Percentiles rank a stretch among this genome's conserved stretches.
phyloP scores from a whole-genome alignment of 73 alveolate genomes.

The Stentor roeselii region DNA sequence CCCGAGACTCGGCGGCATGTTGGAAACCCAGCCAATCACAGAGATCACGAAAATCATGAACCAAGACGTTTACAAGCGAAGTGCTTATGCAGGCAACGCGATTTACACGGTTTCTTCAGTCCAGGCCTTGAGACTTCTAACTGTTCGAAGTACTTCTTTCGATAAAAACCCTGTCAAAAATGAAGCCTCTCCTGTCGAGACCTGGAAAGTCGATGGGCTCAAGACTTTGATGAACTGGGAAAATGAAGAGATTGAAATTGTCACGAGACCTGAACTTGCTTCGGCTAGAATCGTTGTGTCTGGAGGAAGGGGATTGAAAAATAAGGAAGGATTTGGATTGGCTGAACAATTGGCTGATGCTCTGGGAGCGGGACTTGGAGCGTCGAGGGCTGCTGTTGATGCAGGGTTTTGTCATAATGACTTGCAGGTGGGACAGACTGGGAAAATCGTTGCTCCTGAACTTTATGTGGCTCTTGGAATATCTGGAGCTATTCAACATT shows the following conservation, averaged over 20 bases:
- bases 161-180: constrained; percentile 47
- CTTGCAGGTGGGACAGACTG: constrained; percentile 91
- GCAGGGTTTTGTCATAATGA: constrained; percentile 94
- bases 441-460: constrained; percentile 95
- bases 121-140: constrained; percentile 49
- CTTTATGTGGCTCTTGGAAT: constrained; percentile 93
- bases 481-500: constrained; percentile 94
- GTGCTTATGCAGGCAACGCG: constrained; percentile 92
- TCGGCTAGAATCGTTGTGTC: constrained; percentile 77
- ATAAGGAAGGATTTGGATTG: constrained; percentile 65
- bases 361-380: constrained; percentile 86
- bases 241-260: constrained; percentile 45
- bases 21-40: constrained; percentile 82
- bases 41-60: constrained; percentile 58
- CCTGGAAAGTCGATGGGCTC: constrained; percentile 35
- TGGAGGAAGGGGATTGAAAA: constrained; percentile 83
- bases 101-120: constrained; percentile 59
- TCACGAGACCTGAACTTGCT: constrained; percentile 68
- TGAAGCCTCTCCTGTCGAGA: constrained; percentile 41
- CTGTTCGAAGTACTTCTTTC: constrained; percentile 72
- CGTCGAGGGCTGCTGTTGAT: constrained; percentile 96
- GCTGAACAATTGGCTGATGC: constrained; percentile 61
- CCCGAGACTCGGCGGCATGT: constrained; percentile 82
- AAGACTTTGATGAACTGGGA: constrained; percentile 38
- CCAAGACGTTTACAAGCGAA: constrained; percentile 70